Evolutionary conservation across 192 early-diverging fungal species (phyloP).

Genomic region (Coemansia javaensis): DNA sequence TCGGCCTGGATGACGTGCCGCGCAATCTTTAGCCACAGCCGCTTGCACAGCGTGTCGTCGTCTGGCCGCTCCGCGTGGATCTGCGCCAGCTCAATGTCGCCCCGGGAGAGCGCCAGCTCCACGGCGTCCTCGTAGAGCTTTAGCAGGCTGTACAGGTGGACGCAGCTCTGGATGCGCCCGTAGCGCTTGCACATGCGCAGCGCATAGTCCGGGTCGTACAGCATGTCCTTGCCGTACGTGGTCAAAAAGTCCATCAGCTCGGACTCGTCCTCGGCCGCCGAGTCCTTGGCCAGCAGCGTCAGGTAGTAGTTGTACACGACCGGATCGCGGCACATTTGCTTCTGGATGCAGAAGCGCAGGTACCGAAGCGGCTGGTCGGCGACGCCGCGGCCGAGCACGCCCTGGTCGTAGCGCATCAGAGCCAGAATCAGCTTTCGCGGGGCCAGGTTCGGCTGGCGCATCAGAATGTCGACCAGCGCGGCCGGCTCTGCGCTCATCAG

Average conservation of each 20-base stretch:
- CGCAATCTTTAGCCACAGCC: constrained; percentile 93
- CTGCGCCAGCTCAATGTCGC: constrained; percentile 83
- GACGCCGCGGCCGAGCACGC: constrained; percentile 10
- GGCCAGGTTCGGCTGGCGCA: constrained; percentile 76
- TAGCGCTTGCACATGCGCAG: constrained; percentile 83
- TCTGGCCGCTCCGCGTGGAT: constrained; percentile 92
- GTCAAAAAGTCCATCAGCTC: constrained; percentile 74
- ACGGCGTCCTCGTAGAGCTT: constrained; percentile 91
- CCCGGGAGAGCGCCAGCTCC: constrained; percentile 74
- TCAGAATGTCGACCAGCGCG: constrained; percentile 83
- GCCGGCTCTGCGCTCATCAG: constrained; percentile 82
- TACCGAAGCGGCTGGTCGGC: constrained; percentile 84
- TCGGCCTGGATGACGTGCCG: constrained; percentile 82
- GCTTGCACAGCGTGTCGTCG: constrained; percentile 76
- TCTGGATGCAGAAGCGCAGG: constrained; percentile 74
- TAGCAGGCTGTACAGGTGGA: constrained; percentile 84
- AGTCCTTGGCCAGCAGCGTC: constrained; percentile 44
- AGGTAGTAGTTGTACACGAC: constrained; percentile 94
- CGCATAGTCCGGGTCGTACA: constrained; percentile 89
- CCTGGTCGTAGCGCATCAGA: constrained; percentile 75
- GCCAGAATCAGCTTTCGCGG: constrained; percentile 84
- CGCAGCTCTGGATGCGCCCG: constrained; percentile 77
- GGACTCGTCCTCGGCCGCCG: constrained; percentile 53
- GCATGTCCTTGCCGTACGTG: constrained; percentile 63
- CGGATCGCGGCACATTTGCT: constrained; percentile 73